Conservation (phyloP, 371 early-diverging fungal species). For the Mucor mucedo region DNA sequence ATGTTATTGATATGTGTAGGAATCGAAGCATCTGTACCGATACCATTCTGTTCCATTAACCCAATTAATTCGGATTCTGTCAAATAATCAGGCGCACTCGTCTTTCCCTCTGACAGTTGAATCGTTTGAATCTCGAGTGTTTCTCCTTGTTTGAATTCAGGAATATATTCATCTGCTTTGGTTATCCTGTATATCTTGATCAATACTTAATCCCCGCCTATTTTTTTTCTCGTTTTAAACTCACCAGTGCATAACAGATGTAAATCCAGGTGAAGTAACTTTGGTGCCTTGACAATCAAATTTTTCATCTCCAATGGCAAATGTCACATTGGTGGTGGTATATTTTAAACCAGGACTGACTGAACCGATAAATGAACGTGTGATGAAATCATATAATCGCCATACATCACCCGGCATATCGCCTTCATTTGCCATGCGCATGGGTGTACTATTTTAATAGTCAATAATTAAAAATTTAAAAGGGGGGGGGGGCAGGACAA, state of each 20-base stretch:
- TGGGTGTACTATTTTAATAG: constrained; percentile 48
- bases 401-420: constrained; percentile 59
- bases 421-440: constrained; percentile 47
- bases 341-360: constrained; percentile 64
- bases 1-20: constrained; percentile 80
- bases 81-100: constrained; percentile 69
- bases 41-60: constrained; percentile 72
- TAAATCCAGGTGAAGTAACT: constrained; percentile 51
- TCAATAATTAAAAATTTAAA: neutral
- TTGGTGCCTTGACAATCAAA: constrained; percentile 53
- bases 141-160: constrained; percentile 50
- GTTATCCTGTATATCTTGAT: neutral
- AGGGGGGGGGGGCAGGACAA: neutral
- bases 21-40: constrained; percentile 84
- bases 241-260: constrained; percentile 61
- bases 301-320: constrained; percentile 57
- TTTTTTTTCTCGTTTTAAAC: neutral
- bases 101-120: constrained; percentile 56
- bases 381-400: constrained; percentile 68
- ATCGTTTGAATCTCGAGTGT: constrained; percentile 29
- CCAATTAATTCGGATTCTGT: constrained; percentile 76
- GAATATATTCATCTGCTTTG: constrained; percentile 51
- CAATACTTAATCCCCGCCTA: too few relatives aligned
- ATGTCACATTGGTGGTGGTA: constrained; percentile 51
- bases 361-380: constrained; percentile 66